Evolutionary conservation across 2,329 filamentous ascomycete genomes (phyloP).

Genomic region (Talaromyces funiculosus): DNA sequence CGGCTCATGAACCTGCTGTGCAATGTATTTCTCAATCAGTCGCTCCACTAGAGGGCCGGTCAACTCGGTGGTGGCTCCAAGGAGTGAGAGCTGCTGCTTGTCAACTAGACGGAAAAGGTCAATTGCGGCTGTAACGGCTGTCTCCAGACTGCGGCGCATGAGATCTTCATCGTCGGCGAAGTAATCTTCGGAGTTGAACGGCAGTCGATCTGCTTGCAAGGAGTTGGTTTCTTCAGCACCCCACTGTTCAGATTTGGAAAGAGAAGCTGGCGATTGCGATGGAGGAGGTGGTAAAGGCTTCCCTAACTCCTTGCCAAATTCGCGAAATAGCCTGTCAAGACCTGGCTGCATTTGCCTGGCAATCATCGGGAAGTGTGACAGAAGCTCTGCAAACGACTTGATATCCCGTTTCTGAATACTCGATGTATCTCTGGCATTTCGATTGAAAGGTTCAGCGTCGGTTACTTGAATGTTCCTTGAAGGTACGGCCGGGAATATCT

Average conservation of each 20-base stretch:
- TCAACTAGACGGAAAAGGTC: constrained; percentile 94
- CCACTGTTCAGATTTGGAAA: constrained; percentile 50
- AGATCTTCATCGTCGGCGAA: constrained; percentile 86
- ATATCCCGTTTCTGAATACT: constrained; percentile 73
- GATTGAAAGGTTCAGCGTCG: constrained; percentile 20
- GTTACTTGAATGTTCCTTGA: constrained; percentile 36
- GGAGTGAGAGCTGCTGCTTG: constrained; percentile 84
- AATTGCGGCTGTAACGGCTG: constrained; percentile 85
- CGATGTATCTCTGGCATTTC: constrained; percentile 28
- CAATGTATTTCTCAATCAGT: constrained; percentile 89
- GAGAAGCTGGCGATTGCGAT: constrained; percentile 46
- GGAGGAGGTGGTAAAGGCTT: constrained; percentile 74
- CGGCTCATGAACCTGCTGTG: constrained; percentile 81
- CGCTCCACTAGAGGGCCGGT: constrained; percentile 89
- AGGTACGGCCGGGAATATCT: constrained; percentile 61
- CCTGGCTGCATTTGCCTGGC: constrained; percentile 93
- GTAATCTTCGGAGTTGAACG: constrained; percentile 60
- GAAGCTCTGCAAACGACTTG: constrained; percentile 79
- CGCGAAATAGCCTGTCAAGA: constrained; percentile 79
- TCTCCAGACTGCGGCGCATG: constrained; percentile 83
- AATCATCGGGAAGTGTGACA: constrained; percentile 91
- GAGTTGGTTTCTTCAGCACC: constrained; percentile 21
- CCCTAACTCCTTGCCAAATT: constrained; percentile 81
- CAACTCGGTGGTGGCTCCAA: constrained; percentile 88
- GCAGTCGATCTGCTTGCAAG: constrained; percentile 29